Conservation (phyloP, 2,329 filamentous ascomycete genomes). For the Sporothrix pseudoabietina region DNA sequence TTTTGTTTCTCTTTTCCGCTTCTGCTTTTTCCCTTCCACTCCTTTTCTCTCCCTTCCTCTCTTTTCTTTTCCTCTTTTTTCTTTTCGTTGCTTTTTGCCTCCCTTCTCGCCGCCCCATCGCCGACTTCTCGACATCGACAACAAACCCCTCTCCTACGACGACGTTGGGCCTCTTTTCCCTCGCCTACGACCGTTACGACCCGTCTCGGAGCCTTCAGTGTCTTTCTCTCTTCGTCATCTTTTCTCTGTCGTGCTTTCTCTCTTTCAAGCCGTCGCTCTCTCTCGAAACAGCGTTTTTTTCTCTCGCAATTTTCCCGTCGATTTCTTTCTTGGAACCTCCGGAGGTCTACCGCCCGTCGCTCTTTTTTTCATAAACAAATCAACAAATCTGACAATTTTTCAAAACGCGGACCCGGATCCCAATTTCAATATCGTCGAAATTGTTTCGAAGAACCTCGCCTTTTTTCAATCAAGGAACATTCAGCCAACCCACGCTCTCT, state of each 20-base stretch:
- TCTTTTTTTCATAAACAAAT: conserved; percentile 27
- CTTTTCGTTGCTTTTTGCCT: not conserved
- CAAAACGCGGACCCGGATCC: conserved; percentile 31
- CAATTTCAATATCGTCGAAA: conserved; percentile 21
- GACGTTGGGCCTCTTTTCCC: conserved; percentile 33
- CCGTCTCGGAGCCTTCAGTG: conserved; percentile 36
- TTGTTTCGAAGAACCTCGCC: not conserved
- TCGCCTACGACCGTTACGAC: conserved; percentile 38
- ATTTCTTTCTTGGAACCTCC: conserved; percentile 34
- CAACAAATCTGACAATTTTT: conserved; percentile 17
- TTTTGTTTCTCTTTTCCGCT: conserved; percentile 20
- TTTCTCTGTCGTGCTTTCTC: conserved; percentile 26
- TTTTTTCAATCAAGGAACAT: conserved; percentile 13
- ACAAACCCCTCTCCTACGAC: conserved; percentile 35
- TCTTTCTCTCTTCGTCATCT: conserved; percentile 27
- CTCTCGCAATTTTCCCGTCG: conserved; percentile 22
- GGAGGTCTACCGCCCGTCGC: conserved; percentile 37
- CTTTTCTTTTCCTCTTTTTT: conserved; percentile 6
- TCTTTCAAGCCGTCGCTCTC: conserved; percentile 22
- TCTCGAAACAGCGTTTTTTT: conserved; percentile 17
- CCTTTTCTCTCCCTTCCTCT: not conserved
- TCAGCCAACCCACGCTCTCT: conserved; percentile 27
- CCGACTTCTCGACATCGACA: conserved; percentile 39
- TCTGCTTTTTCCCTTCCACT: not conserved
- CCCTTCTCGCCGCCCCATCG: conserved; percentile 34